Base-by-base conservation (phyloP, 495 filamentous ascomycete species). In the Penicillium steckii region DNA sequence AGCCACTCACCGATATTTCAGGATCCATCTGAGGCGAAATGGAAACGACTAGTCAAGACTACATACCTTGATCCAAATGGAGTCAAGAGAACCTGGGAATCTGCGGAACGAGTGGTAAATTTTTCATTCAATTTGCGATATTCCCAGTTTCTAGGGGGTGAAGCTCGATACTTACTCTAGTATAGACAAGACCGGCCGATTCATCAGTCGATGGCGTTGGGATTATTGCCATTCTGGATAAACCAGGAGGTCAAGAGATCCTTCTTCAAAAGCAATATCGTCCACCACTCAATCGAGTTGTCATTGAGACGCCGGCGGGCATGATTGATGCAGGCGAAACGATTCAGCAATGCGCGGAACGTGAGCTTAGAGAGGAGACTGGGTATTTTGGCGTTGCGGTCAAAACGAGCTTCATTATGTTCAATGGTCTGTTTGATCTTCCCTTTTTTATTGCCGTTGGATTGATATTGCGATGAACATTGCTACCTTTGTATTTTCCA, bases 351-450 rank as follows among this genome's bases (percentile, higher is more conserved):
- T 82, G 84, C 41, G 89, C 90, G 8, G 73, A 91, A 7, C 72
- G 89, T 13, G 89, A 94, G 60, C 70, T 95, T 50, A 88, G 80
- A 58, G 90, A 95, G 67, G 90, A 95, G 69, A 93, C 91, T 0
- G 90, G 90, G 4, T 95, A 90, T 60, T 75, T 87, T 17, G 89
- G 85, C 9, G 70, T 79, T 30, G 79, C 76, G 0, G 61, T 71
- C 13, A 79, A 87, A 64, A 81, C 80, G 8, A 89, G 85, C 49
- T 82, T 86, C 24, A 69, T 95, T 17, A 93, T 95, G 89, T 95
- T 86, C 50, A 93, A 94, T 63, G 90, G 88, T 87, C 64, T 44
- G 77, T 66, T 13, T n/a, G 12, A n/a, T n/a, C n/a, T n/a, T n/a
- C 30, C 37, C 12, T 21, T 26, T 38, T 25, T 15, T 27, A 3